phyloP scores from a whole-genome alignment of 805 yeast genomes.

The Kodamaea jinghongensis region DNA sequence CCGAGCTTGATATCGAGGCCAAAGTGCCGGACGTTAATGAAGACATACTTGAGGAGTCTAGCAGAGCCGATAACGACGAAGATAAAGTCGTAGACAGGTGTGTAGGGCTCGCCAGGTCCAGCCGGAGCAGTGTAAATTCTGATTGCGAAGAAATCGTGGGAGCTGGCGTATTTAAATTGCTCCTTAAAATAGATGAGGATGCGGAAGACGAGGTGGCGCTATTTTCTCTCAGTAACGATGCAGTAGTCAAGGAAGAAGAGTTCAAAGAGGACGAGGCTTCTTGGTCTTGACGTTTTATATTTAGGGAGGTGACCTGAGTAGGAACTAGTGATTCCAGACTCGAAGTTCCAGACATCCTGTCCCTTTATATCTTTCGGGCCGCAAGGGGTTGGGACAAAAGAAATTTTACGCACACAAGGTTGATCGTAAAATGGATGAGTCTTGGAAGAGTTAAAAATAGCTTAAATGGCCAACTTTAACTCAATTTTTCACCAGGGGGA shows the following conservation, averaged over 20 bases:
- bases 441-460: too few species aligned
- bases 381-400: too few species aligned
- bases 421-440: too few species aligned
- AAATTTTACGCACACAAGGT: too few species aligned
- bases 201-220: slow-evolving; percentile 2
- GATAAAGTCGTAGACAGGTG: neutral
- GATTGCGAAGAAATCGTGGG: slow-evolving; percentile 4
- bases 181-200: slow-evolving; percentile 3
- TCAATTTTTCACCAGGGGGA: too few species aligned
- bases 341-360: too few species aligned
- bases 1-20: slow-evolving; percentile 1
- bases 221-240: neutral
- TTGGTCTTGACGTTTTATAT: too few species aligned
- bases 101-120: neutral
- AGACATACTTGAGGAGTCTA: slow-evolving; percentile 7
- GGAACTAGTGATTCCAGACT: too few species aligned
- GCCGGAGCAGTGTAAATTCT: neutral
- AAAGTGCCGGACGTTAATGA: slow-evolving; percentile 5
- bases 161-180: slow-evolving; percentile 5
- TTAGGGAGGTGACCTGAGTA: too few species aligned
- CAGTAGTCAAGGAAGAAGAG: slow-evolving; percentile 3
- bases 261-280: neutral
- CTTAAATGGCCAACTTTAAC: too few species aligned
- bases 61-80: slow-evolving; percentile 2
- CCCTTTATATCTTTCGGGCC: too few species aligned